Base-by-base conservation (phyloP, 352 stramenopile species). In the Globisporangium megalacanthum region DNA sequence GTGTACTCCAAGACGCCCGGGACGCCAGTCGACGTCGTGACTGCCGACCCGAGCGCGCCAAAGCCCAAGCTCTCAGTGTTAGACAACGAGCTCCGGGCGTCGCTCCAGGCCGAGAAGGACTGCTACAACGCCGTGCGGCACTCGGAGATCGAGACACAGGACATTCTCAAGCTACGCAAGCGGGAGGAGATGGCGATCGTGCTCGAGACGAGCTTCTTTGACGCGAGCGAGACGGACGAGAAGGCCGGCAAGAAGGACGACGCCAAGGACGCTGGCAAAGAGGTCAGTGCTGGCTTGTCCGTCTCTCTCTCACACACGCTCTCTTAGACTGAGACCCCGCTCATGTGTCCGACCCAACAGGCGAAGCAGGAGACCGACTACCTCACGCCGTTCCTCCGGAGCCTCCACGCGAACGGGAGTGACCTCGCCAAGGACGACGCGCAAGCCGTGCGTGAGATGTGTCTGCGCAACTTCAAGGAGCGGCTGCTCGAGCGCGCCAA, bases 401-500 rank as follows among this genome's bases (percentile, higher is more conserved):
- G 81, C 41, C 61, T 97, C 0, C 72, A 88, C 57, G 74, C 72
- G 15, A 70, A 62, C 1, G 31, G 25, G 17, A 44, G 55, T 8
- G 66, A 76, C 17, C 52, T 98, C 6, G 77, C 80, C 22, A 85
- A 86, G 55, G 88, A 97, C 9, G 86, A 98, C 37, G 91, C 93
- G 4, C 75, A 95, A 47, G 72, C 61, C 2, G 88, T 96, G 52
- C 83, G 89, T 29, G 87, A 97, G 50, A 66, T 92, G 61, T 98
- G 92, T 70, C 79, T 98, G 29, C 89, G 89, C 57, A 92, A 95
- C 54, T 72, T 98, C 31, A 97, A 97, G 60, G 92, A 97, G 65
- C 79, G 93, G 7, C 66, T 98, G 37, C 68, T 98, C 15, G 91
- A 98, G 70, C 87, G 93, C 35, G 91, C 89, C 33, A 97, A 96